Evolutionary conservation across 2,329 filamentous ascomycete species (phyloP).

Genomic region (Zarea fungicola): DNA sequence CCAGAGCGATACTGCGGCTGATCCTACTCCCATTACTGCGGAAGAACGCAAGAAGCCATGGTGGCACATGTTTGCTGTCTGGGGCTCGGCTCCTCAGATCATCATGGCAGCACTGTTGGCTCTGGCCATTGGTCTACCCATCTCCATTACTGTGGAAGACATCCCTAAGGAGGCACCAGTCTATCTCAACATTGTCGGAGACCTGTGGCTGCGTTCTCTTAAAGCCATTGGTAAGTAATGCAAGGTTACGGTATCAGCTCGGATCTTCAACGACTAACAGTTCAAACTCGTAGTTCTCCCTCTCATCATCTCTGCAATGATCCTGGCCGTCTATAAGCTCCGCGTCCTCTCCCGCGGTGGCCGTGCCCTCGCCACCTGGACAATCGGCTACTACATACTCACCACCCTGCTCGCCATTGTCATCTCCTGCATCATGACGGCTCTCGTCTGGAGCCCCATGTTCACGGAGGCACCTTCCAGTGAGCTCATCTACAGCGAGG

Average conservation of each 20-base stretch:
- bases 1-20: constrained; percentile 15
- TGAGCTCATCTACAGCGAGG: constrained; percentile 17
- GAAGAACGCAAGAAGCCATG: constrained; percentile 25
- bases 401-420: constrained; percentile 46
- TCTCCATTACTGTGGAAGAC: constrained; percentile 36
- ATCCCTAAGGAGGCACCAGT: constrained; percentile 37
- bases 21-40: constrained; percentile 14
- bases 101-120: constrained; percentile 43
- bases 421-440: constrained; percentile 40
- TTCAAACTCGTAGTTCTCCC: constrained; percentile 36
- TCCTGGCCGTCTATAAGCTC: constrained; percentile 45
- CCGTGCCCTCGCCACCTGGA: constrained; percentile 41
- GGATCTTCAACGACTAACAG: neutral
- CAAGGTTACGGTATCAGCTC: neutral
- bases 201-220: constrained; percentile 44
- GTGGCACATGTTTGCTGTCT: constrained; percentile 33
- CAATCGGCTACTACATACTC: constrained; percentile 43
- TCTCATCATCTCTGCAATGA: constrained; percentile 47
- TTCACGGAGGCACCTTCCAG: constrained; percentile 34
- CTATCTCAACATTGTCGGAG: constrained; percentile 43
- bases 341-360: constrained; percentile 40
- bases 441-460: constrained; percentile 42
- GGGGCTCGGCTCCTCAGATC: constrained; percentile 45
- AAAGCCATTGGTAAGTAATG: constrained; percentile 38
- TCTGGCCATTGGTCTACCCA: constrained; percentile 43